Evolutionary conservation across 169 alveolate species (phyloP), one percentile per base, ranked within the genome.

Genomic region (Plasmodium vivax): DNA sequence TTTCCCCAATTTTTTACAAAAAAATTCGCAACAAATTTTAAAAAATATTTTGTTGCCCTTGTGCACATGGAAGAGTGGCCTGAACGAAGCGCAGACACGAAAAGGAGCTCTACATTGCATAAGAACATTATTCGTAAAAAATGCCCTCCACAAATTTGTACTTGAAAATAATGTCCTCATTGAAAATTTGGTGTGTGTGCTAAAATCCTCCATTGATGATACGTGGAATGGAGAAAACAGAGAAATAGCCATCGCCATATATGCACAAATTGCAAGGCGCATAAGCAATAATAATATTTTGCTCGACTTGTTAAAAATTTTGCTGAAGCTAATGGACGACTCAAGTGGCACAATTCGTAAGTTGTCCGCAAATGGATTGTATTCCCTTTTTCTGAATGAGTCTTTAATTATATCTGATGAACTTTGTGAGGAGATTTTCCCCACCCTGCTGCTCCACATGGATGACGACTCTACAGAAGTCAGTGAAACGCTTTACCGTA

Each of bases 221-320:
- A 75, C 85, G 30, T 87, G 93, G 93, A 75, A 47, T 87, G 68
- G 43, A 75, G 93, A 62, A 75, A 87, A 87, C 68, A 87, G 93
- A 71, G 93, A 75, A 87, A 77, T 87, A 75, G 54, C 79, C 43
- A 87, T 87, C 38, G 58, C 81, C 23, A 87, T 87, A 87, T 75
- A 34, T 87, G 75, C 74, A 23, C 71, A 87, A 75, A 47, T 87
- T 51, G 80, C 58, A 75, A 79, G 81, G 82, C 27, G 71, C 34
- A 2, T 87, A n/a, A 54, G 41, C 32, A 87, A 75, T 12, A 87
- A 87, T 45, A 87, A 87, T 77, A 87, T 87, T 6, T 38, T 87
- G 36, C 82, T 87, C 34, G 93, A 75, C 81, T 54, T 87, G 71
- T 87, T 87, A 45, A 77, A 87, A 19, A 75, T 32, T 51, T 58